Evolutionary conservation across 1,284 basidiomycete species (phyloP), one percentile per base, ranked within the genome.

Genomic region (Sphagnurus paluster): DNA sequence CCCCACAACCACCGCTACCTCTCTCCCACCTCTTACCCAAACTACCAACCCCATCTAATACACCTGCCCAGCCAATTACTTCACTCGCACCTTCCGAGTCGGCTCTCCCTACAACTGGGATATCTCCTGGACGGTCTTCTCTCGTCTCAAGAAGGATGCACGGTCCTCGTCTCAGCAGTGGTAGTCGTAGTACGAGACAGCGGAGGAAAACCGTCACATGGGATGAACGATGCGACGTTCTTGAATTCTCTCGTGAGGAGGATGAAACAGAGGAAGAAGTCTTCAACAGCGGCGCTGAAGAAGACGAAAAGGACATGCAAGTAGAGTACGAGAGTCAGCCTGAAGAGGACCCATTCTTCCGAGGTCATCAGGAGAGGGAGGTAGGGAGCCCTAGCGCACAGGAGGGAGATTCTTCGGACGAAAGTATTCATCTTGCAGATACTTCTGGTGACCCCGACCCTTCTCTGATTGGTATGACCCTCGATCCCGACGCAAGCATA

Each of bases 141-240:
- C 80, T 94, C 38, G 86, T 90, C 17, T 89, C 89, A 0, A 82
- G 82, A 54, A 80, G 91, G 28, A 76, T 94, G 42, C 86, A 89
- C 55, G 94, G 93, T 2, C 93, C 93, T 4, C 82, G 90, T 23
- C 65, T 77, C 2, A 77, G 50, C 39, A 49, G 52, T 40, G 56
- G 74, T 37, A 87, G 83, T 21, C 64, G 72, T 50, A 60, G 64
- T 45, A 79, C 64, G 60, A 75, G 76, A 46, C 78, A 75, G 58
- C 76, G 76, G 29, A 70, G 82, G 52, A 89, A 93, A 67, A 94
- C 86, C 0, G 94, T 97, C 38, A 92, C 86, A 0, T 97, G 93
- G 56, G 80, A 91, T 64, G 83, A 89, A 55, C 77, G 83, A 6
- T 91, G 90, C 54, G 91, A 96, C 55, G 91, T 97, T 20, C 72